Conservation (phyloP, 129 eudicot genomes). For the Solidago caesia region DNA sequence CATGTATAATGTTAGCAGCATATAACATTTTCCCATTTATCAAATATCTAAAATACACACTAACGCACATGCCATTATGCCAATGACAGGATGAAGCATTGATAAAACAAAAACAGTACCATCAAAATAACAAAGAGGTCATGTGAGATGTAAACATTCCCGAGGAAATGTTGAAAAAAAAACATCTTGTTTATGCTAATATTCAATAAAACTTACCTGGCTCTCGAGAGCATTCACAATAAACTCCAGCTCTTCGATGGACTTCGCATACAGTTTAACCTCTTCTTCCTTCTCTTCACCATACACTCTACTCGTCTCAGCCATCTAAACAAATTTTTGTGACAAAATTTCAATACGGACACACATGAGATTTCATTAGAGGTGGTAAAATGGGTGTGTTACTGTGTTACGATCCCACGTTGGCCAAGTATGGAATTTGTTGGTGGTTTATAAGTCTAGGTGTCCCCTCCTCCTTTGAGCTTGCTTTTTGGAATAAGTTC, state of each 20-base stretch:
- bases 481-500: no score
- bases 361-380: not conserved
- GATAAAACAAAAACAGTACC: not conserved
- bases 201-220: constrained; percentile 46
- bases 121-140: constrained; percentile 1
- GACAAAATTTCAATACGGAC: not conserved
- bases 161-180: constrained; percentile 3
- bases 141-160: constrained; percentile 17
- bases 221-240: constrained; percentile 79
- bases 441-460: no score
- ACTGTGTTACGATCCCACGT: no score
- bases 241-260: constrained; percentile 84
- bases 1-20: no score
- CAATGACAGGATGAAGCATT: no score
- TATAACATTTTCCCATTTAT: no score
- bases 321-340: constrained; percentile 42
- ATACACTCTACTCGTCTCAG: constrained; percentile 52
- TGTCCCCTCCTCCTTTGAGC: no score
- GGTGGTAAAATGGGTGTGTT: not conserved
- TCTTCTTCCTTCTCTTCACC: constrained; percentile 91
- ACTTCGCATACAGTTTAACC: constrained; percentile 75
- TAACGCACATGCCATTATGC: no score
- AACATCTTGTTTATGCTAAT: not conserved
- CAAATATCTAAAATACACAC: no score
- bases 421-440: no score